Evolutionary conservation across 495 filamentous ascomycete species (phyloP), one percentile per base, ranked within the genome.

Genomic region (Physcia stellaris): DNA sequence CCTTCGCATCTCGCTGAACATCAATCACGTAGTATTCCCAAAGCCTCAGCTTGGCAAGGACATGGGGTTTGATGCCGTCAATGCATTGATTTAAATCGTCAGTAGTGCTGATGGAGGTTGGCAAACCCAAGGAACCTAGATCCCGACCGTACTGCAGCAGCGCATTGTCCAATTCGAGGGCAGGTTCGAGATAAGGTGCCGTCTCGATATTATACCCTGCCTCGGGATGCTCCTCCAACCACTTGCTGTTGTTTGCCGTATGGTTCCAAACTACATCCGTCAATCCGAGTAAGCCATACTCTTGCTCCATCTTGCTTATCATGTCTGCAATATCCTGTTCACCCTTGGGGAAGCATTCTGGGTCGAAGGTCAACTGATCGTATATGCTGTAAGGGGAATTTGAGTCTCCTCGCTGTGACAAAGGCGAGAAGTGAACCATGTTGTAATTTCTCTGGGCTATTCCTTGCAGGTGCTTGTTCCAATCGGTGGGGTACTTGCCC

Each of bases 181-280:
- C 88, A 12, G 87, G 69, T 51, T 90, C 78, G 20, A 99, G 66
- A 83, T 86, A 94, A 1, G 92, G 92, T 2, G 92, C 87, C 5
- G 88, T 95, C 24, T 79, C 77, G 35, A 94, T 60, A 55, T 90
- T 99, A 62, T 96, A 99, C 2, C 92, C 92, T 36, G 86, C 82
- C 48, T 99, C 92, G 2, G 92, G 92, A 48, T 99, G 87, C 39
- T 86, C 80, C 54, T 93, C 68, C 13, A 99, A 65, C 92, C 92
- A 99, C 42, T 78, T 71, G 59, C 81, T 94, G 57, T 96, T 94
- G 57, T 94, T 69, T 2, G 92, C 92, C 18, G 92, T 99, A 57
- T 99, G 92, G 47, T 99, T 99, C 74, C 86, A 88, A 18, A 99
- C 92, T 33, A 99, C 86, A 54, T 99, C 92, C 2, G 90, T 94